These are phyloP conservation scores for Penicillium desertorum DNA, from an alignment of 495 filamentous ascomycete genomes.

Conservation along the genomic window DNA sequence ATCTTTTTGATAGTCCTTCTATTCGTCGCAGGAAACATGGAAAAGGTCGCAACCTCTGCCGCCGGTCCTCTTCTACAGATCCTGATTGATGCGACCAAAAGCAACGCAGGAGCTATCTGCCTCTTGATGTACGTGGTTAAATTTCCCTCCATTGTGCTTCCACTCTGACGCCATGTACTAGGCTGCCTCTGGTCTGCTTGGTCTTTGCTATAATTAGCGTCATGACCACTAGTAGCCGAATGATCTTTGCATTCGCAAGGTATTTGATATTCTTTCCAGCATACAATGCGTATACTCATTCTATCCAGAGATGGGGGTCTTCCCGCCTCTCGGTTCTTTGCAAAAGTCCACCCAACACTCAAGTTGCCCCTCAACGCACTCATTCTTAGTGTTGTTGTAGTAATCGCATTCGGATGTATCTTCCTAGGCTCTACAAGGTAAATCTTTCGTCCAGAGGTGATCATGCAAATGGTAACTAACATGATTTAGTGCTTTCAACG, in stretches of 20 bases:
- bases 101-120: conserved; percentile 59
- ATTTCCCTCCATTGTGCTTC: neutral
- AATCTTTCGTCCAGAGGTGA: neutral
- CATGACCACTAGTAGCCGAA: conserved; percentile 71
- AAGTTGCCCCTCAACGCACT: conserved; percentile 68
- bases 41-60: conserved; percentile 55
- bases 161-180: conserved; percentile 18
- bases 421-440: conserved; percentile 67
- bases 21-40: conserved; percentile 57
- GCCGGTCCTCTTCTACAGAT: conserved; percentile 68
- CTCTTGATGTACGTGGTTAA: conserved; percentile 54
- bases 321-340: conserved; percentile 61
- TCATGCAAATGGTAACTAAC: neutral
- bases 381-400: conserved; percentile 57
- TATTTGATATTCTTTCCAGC: conserved; percentile 7
- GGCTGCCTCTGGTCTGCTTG: conserved; percentile 65
- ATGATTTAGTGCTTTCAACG: conserved; percentile 45
- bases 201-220: conserved; percentile 65
- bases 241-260: conserved; percentile 70
- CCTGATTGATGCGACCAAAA: conserved; percentile 64
- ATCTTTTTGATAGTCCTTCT: conserved; percentile 63
- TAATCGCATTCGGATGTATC: conserved; percentile 67
- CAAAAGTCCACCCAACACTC: conserved; percentile 58
- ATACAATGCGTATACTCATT: neutral
- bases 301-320: conserved; percentile 60